phyloP scores from a whole-genome alignment of 805 yeast genomes.

The Lipomyces yamadae region DNA sequence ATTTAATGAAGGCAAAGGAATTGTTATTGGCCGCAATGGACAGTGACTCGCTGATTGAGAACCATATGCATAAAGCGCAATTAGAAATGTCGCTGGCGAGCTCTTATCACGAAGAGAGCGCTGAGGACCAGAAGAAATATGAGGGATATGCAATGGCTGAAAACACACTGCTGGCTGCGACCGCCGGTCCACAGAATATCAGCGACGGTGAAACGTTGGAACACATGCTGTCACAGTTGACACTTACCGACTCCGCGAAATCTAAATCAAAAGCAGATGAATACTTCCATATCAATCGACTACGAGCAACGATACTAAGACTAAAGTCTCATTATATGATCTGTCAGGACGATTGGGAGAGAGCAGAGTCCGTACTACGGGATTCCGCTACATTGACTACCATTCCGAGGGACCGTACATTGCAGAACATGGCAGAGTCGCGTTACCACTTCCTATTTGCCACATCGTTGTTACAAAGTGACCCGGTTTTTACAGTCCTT shows the following conservation, averaged over 20 bases:
- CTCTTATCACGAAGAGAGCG: constrained; percentile 2
- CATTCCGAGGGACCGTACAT: constrained; percentile 18
- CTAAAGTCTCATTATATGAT: not conserved
- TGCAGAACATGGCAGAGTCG: constrained; percentile 31
- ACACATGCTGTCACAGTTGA: constrained; percentile 13
- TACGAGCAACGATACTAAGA: constrained; percentile 10
- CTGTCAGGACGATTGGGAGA: constrained; percentile 13
- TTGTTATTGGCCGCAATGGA: constrained; percentile 5
- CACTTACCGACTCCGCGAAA: not conserved
- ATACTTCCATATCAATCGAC: constrained; percentile 7
- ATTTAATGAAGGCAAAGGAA: constrained; percentile 17
- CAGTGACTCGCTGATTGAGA: not conserved
- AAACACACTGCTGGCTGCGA: not conserved
- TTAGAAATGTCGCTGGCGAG: constrained; percentile 3
- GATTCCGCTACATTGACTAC: not conserved
- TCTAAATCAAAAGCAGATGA: constrained; percentile 4
- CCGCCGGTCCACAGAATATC: not conserved
- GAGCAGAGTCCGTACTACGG: constrained; percentile 16
- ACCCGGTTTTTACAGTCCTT: constrained; percentile 56
- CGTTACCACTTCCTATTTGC: constrained; percentile 35
- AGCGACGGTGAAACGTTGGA: constrained; percentile 1
- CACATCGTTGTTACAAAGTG: constrained; percentile 40
- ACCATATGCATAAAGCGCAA: not conserved
- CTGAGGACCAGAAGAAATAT: constrained; percentile 8
- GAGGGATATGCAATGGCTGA: constrained; percentile 14